phyloP scores from a whole-genome alignment of 148 eudicot genomes.

The Fagopyrum homotropicum region DNA sequence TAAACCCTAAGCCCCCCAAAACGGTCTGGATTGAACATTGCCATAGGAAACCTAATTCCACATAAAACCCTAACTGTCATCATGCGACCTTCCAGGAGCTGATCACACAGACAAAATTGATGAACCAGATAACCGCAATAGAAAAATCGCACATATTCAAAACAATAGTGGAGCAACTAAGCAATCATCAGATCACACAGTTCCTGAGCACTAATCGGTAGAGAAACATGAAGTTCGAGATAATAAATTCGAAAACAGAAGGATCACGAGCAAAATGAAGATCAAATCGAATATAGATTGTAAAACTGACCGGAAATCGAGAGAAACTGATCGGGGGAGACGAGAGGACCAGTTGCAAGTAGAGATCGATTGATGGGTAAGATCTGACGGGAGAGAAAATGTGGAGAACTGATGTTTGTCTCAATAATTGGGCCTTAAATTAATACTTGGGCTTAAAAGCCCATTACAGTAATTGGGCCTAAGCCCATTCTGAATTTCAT shows the following conservation, averaged over 20 bases:
- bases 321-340: background rate
- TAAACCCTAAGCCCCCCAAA: too few relatives aligned
- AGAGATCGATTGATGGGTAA: background rate
- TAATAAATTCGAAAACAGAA: background rate
- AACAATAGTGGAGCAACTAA: background rate
- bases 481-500: background rate
- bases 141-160: background rate
- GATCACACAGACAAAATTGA: background rate
- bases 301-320: slow-evolving; percentile 1
- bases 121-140: background rate
- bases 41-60: background rate
- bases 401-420: background rate
- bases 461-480: background rate
- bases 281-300: background rate
- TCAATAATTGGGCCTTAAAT: too few relatives aligned
- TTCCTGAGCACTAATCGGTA: background rate
- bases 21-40: too few relatives aligned
- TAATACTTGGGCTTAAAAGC: background rate
- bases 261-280: background rate
- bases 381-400: background rate
- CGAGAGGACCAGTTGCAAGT: background rate
- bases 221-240: background rate
- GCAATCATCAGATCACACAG: background rate
- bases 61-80: background rate
- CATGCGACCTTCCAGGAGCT: background rate